phyloP scores from a whole-genome alignment of 1,139 yeast genomes.

The Candida glucosophila region DNA sequence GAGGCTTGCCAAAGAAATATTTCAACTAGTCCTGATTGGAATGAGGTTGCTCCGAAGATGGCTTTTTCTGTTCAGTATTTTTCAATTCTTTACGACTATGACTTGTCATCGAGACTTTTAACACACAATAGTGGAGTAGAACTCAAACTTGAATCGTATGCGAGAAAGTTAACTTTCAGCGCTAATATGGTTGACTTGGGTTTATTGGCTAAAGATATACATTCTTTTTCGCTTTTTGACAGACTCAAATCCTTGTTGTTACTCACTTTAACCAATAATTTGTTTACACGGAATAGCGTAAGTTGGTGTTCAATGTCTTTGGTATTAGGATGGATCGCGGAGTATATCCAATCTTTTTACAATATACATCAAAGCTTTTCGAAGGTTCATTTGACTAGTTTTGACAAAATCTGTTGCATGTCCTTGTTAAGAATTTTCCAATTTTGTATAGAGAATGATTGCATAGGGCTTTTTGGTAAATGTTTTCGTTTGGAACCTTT shows the following conservation, averaged over 20 bases:
- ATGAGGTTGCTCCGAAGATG: background rate
- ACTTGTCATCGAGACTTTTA: slow-evolving; percentile 22
- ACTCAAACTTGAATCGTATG: slow-evolving; percentile 22
- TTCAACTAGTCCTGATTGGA: background rate
- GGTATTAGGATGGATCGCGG: slow-evolving; percentile 24
- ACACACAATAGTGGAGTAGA: slow-evolving; percentile 15
- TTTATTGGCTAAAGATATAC: slow-evolving; percentile 13
- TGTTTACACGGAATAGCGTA: slow-evolving; percentile 17
- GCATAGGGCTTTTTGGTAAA: slow-evolving; percentile 12
- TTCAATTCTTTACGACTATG: slow-evolving; percentile 30
- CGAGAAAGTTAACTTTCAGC: slow-evolving; percentile 29
- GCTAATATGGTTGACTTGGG: too few relatives aligned
- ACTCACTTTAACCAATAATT: slow-evolving; percentile 21
- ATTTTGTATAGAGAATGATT: slow-evolving; percentile 12
- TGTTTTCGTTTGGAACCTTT: slow-evolving; percentile 6
- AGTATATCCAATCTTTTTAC: slow-evolving; percentile 10
- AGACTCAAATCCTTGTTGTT: slow-evolving; percentile 23
- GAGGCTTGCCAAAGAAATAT: background rate
- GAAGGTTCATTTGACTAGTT: slow-evolving; percentile 4
- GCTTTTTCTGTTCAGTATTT: slow-evolving; percentile 18
- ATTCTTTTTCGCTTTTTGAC: slow-evolving; percentile 8
- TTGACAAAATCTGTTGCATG: slow-evolving; percentile 14
- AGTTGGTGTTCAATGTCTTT: slow-evolving; percentile 21
- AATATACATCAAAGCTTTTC: slow-evolving; percentile 3
- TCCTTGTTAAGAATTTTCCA: slow-evolving; percentile 16